phyloP scores from a whole-genome alignment of 1,139 yeast species.

The Geotrichum aggregatum region DNA sequence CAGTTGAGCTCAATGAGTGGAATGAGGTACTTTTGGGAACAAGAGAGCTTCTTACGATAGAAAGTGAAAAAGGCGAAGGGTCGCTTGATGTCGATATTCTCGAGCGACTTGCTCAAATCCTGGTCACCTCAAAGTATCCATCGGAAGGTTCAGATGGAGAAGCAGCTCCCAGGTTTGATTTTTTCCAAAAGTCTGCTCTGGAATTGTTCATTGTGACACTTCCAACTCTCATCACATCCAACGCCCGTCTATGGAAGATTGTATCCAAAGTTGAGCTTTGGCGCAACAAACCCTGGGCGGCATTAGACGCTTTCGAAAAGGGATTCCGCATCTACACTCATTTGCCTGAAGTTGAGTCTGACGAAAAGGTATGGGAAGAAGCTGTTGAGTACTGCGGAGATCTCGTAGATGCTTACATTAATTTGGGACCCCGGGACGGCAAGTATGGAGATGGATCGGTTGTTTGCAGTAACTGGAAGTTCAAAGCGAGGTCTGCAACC shows the following conservation, averaged over 20 bases:
- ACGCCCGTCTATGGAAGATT: slow-evolving; percentile 76
- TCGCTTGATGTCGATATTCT: slow-evolving; percentile 73
- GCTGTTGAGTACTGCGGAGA: slow-evolving; percentile 80
- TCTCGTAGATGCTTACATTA: slow-evolving; percentile 80
- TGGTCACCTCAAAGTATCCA: slow-evolving; percentile 54
- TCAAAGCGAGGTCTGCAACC: slow-evolving; percentile 69
- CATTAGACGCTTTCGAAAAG: slow-evolving; percentile 80
- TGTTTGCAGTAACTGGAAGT: slow-evolving; percentile 90
- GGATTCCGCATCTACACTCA: slow-evolving; percentile 71
- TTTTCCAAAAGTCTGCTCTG: slow-evolving; percentile 58
- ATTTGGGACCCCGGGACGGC: slow-evolving; percentile 82
- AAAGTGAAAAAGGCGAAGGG: slow-evolving; percentile 56
- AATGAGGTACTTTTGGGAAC: slow-evolving; percentile 76
- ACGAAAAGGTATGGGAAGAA: slow-evolving; percentile 65
- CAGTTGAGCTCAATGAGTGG: slow-evolving; percentile 80
- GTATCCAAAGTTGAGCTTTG: slow-evolving; percentile 82
- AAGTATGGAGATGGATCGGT: slow-evolving; percentile 76
- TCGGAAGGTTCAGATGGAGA: slow-evolving; percentile 27
- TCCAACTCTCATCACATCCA: slow-evolving; percentile 65
- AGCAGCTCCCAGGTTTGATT: slow-evolving; percentile 24
- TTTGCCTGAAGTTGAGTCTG: slow-evolving; percentile 59
- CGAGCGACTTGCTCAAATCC: slow-evolving; percentile 65
- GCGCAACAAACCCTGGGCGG: slow-evolving; percentile 83
- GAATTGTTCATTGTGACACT: slow-evolving; percentile 64
- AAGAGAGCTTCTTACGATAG: slow-evolving; percentile 54